phyloP scores from a whole-genome alignment of 169 alveolate genomes.

The Plasmodium knowlesi region DNA sequence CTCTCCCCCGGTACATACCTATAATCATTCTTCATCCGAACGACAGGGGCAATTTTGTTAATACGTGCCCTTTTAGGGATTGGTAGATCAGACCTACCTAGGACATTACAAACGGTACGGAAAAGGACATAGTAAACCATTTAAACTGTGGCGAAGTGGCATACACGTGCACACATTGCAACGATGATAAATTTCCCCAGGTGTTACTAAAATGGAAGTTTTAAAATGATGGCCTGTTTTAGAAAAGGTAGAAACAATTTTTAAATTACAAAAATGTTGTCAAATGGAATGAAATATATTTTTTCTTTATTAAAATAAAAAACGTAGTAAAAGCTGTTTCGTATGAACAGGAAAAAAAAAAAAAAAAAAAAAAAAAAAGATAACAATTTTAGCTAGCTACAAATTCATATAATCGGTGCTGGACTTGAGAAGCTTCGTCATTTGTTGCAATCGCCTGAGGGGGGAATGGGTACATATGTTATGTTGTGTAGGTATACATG shows the following conservation, averaged over 20 bases:
- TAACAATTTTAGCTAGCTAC: slow-evolving; percentile 4
- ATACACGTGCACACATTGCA: background rate
- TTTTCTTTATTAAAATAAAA: background rate
- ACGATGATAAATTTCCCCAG: background rate
- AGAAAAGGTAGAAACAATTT: background rate
- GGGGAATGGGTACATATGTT: background rate
- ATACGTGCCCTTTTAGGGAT: background rate
- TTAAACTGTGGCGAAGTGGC: background rate
- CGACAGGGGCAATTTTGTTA: background rate
- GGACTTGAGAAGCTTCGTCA: slow-evolving; percentile 66
- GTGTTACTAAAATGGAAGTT: background rate
- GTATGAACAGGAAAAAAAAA: background rate
- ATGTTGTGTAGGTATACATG: background rate
- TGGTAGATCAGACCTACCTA: background rate
- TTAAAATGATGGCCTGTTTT: background rate
- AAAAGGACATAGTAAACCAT: background rate
- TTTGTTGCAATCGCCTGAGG: slow-evolving; percentile 56
- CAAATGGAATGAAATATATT: background rate
- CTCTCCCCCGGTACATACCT: background rate
- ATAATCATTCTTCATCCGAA: background rate
- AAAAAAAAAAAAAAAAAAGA: background rate
- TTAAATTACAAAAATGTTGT: background rate
- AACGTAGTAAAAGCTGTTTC: background rate
- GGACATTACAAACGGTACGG: background rate
- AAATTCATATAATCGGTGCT: slow-evolving; percentile 41